Base-by-base conservation (phyloP, 345 rosid genomes). In the Melaleuca alternifolia region DNA sequence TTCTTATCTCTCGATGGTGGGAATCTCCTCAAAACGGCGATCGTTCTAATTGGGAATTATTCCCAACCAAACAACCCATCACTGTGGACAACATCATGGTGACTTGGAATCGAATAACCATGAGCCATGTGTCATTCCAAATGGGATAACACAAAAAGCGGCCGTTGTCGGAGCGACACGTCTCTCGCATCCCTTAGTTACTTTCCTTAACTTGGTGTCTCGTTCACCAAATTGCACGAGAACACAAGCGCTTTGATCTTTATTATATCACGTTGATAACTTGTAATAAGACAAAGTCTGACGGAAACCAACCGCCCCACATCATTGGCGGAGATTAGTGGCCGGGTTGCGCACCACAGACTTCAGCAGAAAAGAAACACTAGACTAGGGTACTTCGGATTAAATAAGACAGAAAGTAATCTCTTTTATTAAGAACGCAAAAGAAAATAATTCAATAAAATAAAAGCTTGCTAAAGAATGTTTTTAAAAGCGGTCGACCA, bases 61-160 rank as follows among this genome's bases (percentile, higher is more conserved):
- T 71, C 81, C 9, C 26, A 37, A 71, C 79, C 48, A 71, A 37
- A 53, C 82, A 11, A 75, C 11, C 88, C 90, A 86, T 89, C 90
- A 46, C 84, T 87, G 54, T 88, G 89, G 26, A 26, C 57, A 79
- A 85, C 86, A 54, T 85, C 85, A 53, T 84, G 30, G 51, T 56
- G 83, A n/a, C 89, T 88, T 85, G 84, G 87, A 79, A 85, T 87
- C 91, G 87, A 90, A 91, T 91, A 87, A 75, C 11, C n/a, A 30
- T 1, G 56, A 6, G 88, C 88, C 93, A 89, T 85, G 91, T 88
- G 90, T 88, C 88, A 71, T 3, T 6, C 1, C 6, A 37, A 23
- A 54, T n/a, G 82, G 75, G 51, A 52, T 13, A 8, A 61, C 8
- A 26, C 48, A 10, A 28, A 85, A 85, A 85, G 86, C 28, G 54